Base-by-base conservation (phyloP, 352 stramenopile species). In the Pythium monospermum region DNA sequence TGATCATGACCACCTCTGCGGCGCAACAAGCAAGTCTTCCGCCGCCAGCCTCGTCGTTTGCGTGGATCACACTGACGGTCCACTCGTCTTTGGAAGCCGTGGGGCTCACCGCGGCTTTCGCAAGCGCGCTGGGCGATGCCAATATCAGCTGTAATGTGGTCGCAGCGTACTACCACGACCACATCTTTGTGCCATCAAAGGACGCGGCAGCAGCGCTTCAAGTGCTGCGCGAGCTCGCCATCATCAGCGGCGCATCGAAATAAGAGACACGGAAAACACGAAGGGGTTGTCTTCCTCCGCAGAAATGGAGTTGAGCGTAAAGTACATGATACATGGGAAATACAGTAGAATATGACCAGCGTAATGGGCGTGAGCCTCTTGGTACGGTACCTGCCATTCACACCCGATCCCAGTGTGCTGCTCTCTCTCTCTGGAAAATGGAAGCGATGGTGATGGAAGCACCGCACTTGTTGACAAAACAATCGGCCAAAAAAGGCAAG, bases 41-140 rank as follows among this genome's bases (percentile, higher is more conserved):
- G 13, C 3, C 27, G 23, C 26, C 51, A 19, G 8, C n/a, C n/a
- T n/a, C 51, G 18, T 12, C 35, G 42, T 59, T 59, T 27, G 42
- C 41, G 25, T 59, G 51, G 51, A 59, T 59, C 41, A 59, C 51
- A 21, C 51, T 59, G 19, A 59, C 51, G 2, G 42, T 59, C 8
- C 51, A 59, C 51, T 59, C 51, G 35, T 59, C 51, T 25, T 42
- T 59, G 33, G 51, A 59, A 27, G 51, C 51, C 19, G 51, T 59
- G 1, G 51, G 51, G 12, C 51, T 59, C 42, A 59, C 51, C 6
- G 51, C 51, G 6, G 51, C 51, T 23, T 59, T 59, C 26, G 41
- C 51, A 11, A 26, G 28, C 12, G 51, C 51, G 27, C 42, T 59
- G 22, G 51, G 51, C 27, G 42, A 38, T 19, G 51, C 51, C 8